Base-by-base conservation (phyloP, 805 yeast genomes). In the Barnettozyma sucrosica region DNA sequence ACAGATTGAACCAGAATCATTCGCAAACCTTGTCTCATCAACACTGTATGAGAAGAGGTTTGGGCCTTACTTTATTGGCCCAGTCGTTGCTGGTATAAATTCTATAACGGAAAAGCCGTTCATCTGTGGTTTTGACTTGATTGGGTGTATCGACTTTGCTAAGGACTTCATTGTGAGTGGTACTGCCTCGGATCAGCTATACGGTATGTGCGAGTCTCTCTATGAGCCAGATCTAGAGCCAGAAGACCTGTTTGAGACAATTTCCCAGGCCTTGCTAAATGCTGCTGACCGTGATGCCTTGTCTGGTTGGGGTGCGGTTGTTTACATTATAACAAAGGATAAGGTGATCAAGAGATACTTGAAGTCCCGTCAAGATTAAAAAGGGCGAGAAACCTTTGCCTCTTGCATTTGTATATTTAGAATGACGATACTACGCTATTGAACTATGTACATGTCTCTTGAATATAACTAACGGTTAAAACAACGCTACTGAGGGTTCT, bases 271-370 rank as follows among this genome's bases (percentile, higher is more conserved):
- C 1, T 72, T 93, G 50, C 72, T 93, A 72, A 89, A 86, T 65
- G 98, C 97, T 18, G 95, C 86, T 33, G 99, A 93, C 68, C 85
- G 99, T 75, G 99, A 93, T 68, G 96, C 97, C 6, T 75, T 93
- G 49, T 83, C 95, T 26, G 99, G 99, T 55, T 93, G 97, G 97
- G 99, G 99, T 61, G 97, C 96, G 8, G 85, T 88, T 16, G 98
- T 93, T 21, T 92, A 92, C 68, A 72, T 93, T 47, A 80, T 93
- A 45, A 87, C 95, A 41, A 89, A 89, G 69, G 98, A 92, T 64
- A 86, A 88, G 67, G 95, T 93, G 49, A 78, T 81, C 46, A 89
- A 84, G 71, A 81, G 95, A 62, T 80, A 85, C 59, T 79, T 93
- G 69, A 90, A 84, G 72, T 89, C 97, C 48, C 85, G 99, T 68